phyloP scores from a whole-genome alignment of 2,329 filamentous ascomycete species.

The Pseudocercospora macadamiae region DNA sequence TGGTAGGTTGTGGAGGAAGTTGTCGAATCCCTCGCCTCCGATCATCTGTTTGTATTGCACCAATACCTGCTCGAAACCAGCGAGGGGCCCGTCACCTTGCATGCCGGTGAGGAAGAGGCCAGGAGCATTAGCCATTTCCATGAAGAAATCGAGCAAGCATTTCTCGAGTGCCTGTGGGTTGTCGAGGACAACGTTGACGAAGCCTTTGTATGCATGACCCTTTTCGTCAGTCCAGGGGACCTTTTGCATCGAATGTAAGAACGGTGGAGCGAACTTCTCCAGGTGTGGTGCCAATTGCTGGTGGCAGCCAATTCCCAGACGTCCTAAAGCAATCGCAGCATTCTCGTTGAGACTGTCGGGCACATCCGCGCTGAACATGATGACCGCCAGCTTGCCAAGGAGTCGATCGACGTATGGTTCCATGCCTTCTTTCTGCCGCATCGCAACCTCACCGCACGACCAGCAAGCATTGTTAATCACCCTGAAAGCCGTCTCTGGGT shows the following conservation, averaged over 20 bases:
- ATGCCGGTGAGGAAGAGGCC: slow-evolving; percentile 62
- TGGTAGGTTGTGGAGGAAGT: slow-evolving; percentile 53
- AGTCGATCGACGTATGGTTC: slow-evolving; percentile 75
- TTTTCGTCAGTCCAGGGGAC: slow-evolving; percentile 92
- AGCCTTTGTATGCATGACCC: slow-evolving; percentile 87
- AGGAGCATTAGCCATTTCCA: slow-evolving; percentile 73
- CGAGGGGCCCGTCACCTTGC: slow-evolving; percentile 62
- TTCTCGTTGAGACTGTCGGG: slow-evolving; percentile 90
- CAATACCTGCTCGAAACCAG: slow-evolving; percentile 69
- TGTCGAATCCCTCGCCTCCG: slow-evolving; percentile 51
- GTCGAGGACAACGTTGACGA: slow-evolving; percentile 78
- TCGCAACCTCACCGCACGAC: slow-evolving; percentile 90
- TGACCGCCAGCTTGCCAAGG: slow-evolving; percentile 75
- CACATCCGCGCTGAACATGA: slow-evolving; percentile 82
- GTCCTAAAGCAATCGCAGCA: slow-evolving; percentile 86
- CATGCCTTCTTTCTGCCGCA: slow-evolving; percentile 74
- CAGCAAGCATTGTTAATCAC: slow-evolving; percentile 98
- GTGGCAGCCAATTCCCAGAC: slow-evolving; percentile 78
- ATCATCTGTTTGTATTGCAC: slow-evolving; percentile 59
- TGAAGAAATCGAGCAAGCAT: slow-evolving; percentile 79
- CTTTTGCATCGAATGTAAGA: slow-evolving; percentile 78
- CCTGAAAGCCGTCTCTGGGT: slow-evolving; percentile 83
- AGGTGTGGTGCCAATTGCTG: slow-evolving; percentile 78
- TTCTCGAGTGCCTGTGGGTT: slow-evolving; percentile 94
- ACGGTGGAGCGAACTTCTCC: slow-evolving; percentile 76